Evolutionary conservation across 192 early-diverging fungal genomes (phyloP).

Genomic region (Backusella tuberculispora): DNA sequence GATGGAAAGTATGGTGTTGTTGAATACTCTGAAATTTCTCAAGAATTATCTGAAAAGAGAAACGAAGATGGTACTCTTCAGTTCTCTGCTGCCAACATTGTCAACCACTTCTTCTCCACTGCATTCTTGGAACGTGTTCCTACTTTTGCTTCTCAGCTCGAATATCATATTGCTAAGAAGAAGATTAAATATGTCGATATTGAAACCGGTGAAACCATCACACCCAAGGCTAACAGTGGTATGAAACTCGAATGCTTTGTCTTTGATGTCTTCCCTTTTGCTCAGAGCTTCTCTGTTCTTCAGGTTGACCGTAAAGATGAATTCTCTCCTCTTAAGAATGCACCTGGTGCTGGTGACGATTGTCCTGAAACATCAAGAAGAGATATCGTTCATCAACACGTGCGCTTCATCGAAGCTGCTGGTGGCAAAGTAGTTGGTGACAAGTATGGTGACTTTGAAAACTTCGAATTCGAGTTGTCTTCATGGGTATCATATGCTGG

Average conservation of each 20-base stretch:
- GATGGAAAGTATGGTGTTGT: conserved; percentile 86
- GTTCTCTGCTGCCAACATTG: conserved; percentile 96
- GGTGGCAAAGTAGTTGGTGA: conserved; percentile 71
- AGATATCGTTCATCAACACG: conserved; percentile 87
- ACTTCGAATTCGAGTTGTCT: conserved; percentile 80
- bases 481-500: conserved; percentile 91
- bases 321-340: conserved; percentile 98
- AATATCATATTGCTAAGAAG: conserved; percentile 98
- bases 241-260: conserved; percentile 99
- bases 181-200: conserved; percentile 94
- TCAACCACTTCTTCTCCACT: conserved; percentile 96
- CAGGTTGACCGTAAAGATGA: conserved; percentile 93
- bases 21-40: conserved; percentile 95
- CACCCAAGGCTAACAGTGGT: conserved; percentile 85
- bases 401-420: conserved; percentile 83
- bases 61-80: conserved; percentile 73
- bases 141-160: conserved; percentile 79
- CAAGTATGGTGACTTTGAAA: conserved; percentile 25
- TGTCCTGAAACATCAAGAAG: conserved; percentile 91
- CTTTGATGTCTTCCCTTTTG: conserved; percentile 98
- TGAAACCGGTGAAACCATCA: conserved; percentile 68
- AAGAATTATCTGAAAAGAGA: conserved; percentile 67
- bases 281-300: conserved; percentile 86
- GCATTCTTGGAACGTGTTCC: conserved; percentile 89
- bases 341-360: conserved; percentile 84